Percentiles rank a stretch among this genome's conserved stretches.
These are phyloP conservation scores for Arthroderma sp. DNA, from an alignment of 2,329 filamentous ascomycete genomes.

Conservation along the genomic window DNA sequence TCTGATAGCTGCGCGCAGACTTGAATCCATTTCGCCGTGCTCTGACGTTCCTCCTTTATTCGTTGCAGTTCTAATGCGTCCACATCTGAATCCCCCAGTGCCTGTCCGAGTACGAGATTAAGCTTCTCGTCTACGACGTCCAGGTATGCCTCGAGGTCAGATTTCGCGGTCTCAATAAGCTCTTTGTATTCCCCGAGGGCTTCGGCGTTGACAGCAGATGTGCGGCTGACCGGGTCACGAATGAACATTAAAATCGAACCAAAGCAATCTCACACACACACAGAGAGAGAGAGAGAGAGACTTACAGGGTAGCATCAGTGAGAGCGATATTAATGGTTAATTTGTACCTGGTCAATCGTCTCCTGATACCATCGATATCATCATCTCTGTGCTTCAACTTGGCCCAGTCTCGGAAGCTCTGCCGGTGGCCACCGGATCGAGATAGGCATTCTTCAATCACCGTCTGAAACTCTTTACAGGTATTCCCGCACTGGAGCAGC, in stretches of 20 bases:
- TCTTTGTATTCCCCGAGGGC: neutral
- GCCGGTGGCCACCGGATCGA: neutral
- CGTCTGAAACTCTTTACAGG: neutral
- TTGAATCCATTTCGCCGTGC: conserved; percentile 20
- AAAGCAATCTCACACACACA: too few relatives aligned
- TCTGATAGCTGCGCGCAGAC: conserved; percentile 19
- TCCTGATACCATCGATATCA: neutral
- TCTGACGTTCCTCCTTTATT: conserved; percentile 19
- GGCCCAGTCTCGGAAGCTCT: neutral
- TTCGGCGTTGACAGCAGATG: neutral
- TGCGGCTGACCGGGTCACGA: neutral
- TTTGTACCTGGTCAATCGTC: neutral
- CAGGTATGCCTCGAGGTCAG: conserved; percentile 18
- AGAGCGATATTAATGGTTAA: neutral
- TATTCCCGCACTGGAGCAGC: neutral
- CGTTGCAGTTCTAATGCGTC: conserved; percentile 15
- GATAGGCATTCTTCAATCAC: neutral
- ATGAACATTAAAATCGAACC: neutral
- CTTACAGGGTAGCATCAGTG: neutral
- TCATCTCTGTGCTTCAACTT: neutral
- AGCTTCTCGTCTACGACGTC: conserved; percentile 19
- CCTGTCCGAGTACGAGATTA: conserved; percentile 9
- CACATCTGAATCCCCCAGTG: conserved; percentile 7
- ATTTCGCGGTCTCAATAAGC: conserved; percentile 11
- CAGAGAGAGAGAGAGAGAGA: too few relatives aligned